Evolutionary conservation across 2,329 filamentous ascomycete genomes (phyloP).

Genomic region (Septoria linicola): DNA sequence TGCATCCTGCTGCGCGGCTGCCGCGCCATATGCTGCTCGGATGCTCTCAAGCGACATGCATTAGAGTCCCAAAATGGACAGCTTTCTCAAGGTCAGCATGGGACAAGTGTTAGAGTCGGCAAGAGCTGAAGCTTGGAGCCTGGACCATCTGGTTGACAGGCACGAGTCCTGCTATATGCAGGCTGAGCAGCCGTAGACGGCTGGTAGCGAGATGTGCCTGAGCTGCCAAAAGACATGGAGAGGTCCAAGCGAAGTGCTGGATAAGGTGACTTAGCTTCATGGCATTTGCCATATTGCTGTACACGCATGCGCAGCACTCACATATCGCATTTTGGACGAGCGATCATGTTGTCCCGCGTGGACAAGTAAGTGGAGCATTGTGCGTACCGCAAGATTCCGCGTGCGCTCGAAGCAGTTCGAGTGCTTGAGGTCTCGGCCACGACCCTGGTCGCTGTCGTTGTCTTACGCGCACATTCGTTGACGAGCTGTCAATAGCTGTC

Average conservation of each 20-base stretch:
- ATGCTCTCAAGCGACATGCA: slow-evolving; percentile 7
- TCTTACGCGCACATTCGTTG: no score
- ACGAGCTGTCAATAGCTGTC: no score
- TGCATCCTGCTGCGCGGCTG: not conserved
- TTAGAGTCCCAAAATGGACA: not conserved
- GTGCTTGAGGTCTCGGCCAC: no score
- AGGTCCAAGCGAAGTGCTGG: not conserved
- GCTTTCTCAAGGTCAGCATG: not conserved
- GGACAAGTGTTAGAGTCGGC: not conserved
- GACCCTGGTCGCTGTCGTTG: no score
- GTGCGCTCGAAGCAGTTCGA: no score
- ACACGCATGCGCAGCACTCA: no score
- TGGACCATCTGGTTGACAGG: slow-evolving; percentile 5
- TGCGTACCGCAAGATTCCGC: no score
- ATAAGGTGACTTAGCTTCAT: slow-evolving; percentile 11
- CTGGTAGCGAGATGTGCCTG: slow-evolving; percentile 9
- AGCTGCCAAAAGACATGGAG: slow-evolving; percentile 8
- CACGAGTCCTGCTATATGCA: not conserved
- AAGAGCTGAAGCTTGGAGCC: not conserved
- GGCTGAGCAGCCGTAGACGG: slow-evolving; percentile 4
- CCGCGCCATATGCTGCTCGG: not conserved
- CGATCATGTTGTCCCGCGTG: no score
- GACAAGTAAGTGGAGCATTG: no score
- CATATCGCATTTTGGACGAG: no score
- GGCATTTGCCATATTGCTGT: no score